Evolutionary conservation across 345 rosid genomes (phyloP), one percentile per base, ranked within the genome.

Genomic region (Bretschneidera sinensis): DNA sequence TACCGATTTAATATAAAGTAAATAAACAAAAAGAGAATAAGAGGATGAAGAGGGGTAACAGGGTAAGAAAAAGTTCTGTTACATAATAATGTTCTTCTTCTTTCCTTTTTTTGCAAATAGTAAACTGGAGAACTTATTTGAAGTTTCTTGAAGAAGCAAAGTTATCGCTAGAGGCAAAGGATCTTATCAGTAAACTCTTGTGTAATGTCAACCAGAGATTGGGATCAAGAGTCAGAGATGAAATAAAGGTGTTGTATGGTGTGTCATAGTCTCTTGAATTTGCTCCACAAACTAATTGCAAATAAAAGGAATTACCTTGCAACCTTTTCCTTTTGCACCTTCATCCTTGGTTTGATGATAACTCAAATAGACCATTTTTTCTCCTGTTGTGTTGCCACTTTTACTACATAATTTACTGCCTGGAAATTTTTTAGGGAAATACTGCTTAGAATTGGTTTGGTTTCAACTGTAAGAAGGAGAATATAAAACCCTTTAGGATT

Each of bases 91-190:
- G 49, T 31, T 50, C 14, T 62, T 34, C 20, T 28, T 35, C 19
- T 61, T 43, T 57, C 14, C 43, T 60, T 21, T 17, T 48, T 28
- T 54, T 59, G 49, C 78, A 89, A 96, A 92, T 89, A 67, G 97
- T 92, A 51, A 85, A 89, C 67, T 87, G 98, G 98, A 92, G 64
- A 87, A 82, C 87, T 52, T 96, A 89, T 81, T 72, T 92, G 77
- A 92, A 92, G 85, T 89, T 87, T 68, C 98, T 96, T 56, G 91
- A 84, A 77, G 98, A 92, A 80, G 96, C 87, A 66, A 84, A 62
- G 65, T 74, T 92, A 70, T 79, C 98, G 67, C 64, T 72, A 22
- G 85, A 65, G 69, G 96, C 97, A 63, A 81, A 77, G 67, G 97
- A 92, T 74, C 71, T 92, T 24, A 66, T 85, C 57, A 73, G 83